Percentiles rank a stretch among this genome's conserved stretches.
Conservation (phyloP, 148 eudicot genomes). For the Pouteria glomerata region DNA sequence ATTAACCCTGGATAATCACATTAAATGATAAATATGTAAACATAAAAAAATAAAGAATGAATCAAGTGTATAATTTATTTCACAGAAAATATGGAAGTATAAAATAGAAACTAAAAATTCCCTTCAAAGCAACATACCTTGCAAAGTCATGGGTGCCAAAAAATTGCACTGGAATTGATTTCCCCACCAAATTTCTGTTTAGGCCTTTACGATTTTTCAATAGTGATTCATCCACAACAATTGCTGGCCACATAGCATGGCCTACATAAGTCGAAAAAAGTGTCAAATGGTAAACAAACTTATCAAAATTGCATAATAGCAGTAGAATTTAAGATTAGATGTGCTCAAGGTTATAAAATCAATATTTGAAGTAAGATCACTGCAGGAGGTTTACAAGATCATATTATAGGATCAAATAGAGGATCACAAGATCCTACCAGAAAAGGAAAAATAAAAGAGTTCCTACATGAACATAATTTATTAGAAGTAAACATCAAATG, state of each 20-base stretch:
- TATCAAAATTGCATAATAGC: neutral
- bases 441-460: no score
- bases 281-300: neutral
- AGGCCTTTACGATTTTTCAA: slow-evolving; percentile 61
- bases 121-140: slow-evolving; percentile 45
- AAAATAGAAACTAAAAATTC: neutral
- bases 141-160: slow-evolving; percentile 99
- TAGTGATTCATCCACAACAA: slow-evolving; percentile 69
- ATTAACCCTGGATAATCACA: slow-evolving; percentile 55
- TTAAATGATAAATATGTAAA: slow-evolving; percentile 11
- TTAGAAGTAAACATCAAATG: no score
- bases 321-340: no score
- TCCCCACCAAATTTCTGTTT: slow-evolving; percentile 53
- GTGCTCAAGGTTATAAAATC: no score
- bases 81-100: neutral
- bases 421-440: no score
- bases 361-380: no score
- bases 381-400: no score
- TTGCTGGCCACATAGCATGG: slow-evolving; percentile 95
- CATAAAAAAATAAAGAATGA: neutral
- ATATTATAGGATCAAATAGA: no score
- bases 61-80: slow-evolving; percentile 2
- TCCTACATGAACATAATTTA: no score
- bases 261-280: slow-evolving; percentile 35
- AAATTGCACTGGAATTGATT: slow-evolving; percentile 86